A percentile compares a stretch with the other conserved stretches of the same genome.
phyloP scores from a whole-genome alignment of 2,329 filamentous ascomycete genomes.

The Fusarium heterosporum region DNA sequence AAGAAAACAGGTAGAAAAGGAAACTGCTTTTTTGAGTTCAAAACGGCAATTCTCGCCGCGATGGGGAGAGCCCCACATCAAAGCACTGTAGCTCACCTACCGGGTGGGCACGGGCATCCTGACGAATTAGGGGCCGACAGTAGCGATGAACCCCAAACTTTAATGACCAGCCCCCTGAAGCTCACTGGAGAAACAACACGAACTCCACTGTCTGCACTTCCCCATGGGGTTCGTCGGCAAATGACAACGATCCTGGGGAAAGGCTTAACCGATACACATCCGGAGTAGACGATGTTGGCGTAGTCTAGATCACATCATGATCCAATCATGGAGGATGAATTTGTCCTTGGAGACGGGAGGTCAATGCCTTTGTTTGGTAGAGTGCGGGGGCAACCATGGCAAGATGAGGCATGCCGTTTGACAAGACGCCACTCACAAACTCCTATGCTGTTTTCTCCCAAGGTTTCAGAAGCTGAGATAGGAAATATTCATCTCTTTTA shows the following conservation, averaged over 20 bases:
- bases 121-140: constrained; percentile 9
- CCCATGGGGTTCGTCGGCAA: constrained; percentile 32
- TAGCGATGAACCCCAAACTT: constrained; percentile 9
- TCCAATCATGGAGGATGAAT: constrained; percentile 28
- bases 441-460: constrained; percentile 2
- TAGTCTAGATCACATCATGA: constrained; percentile 16
- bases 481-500: constrained; percentile 18
- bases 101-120: neutral
- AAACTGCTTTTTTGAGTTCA: constrained; percentile 31
- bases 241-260: constrained; percentile 25
- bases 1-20: constrained; percentile 13
- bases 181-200: constrained; percentile 7
- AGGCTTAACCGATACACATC: neutral
- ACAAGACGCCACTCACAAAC: neutral
- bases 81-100: neutral
- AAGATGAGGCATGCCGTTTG: neutral
- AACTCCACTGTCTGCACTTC: constrained; percentile 10
- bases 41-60: constrained; percentile 18
- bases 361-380: constrained; percentile 5
- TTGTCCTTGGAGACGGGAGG: neutral
- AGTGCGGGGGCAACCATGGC: constrained; percentile 1
- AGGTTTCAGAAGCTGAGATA: constrained; percentile 14
- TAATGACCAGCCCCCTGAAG: constrained; percentile 2
- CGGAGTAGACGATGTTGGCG: constrained; percentile 8
- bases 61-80: constrained; percentile 16